These are phyloP conservation scores for Opeltia flavorubescens DNA, from an alignment of 495 filamentous ascomycete genomes.

Conservation along the genomic window DNA sequence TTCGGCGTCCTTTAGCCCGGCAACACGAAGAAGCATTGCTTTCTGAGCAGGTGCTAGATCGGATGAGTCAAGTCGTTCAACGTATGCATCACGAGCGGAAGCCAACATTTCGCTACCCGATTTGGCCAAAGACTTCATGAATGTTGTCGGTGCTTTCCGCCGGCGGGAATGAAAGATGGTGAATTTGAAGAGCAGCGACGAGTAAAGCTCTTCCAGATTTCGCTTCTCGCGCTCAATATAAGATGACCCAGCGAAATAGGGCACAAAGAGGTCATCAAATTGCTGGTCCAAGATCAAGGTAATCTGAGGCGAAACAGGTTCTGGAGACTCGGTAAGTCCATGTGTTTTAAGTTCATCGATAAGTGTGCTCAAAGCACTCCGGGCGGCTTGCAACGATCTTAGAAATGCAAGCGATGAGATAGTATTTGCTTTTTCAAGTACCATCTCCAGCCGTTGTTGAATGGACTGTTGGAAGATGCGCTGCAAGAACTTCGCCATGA, in stretches of 20 bases:
- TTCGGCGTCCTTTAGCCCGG: conserved; percentile 48
- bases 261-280: conserved; percentile 89
- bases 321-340: conserved; percentile 88
- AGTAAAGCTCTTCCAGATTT: conserved; percentile 83
- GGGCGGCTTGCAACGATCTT: conserved; percentile 76
- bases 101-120: conserved; percentile 70
- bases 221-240: conserved; percentile 91
- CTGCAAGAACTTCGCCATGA: conserved; percentile 81
- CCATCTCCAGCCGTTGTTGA: conserved; percentile 90
- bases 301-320: conserved; percentile 75
- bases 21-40: conserved; percentile 70
- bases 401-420: conserved; percentile 88
- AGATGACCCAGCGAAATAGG: conserved; percentile 83
- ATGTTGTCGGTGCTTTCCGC: conserved; percentile 71
- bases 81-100: conserved; percentile 71
- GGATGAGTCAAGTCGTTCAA: conserved; percentile 69
- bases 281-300: conserved; percentile 84
- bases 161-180: conserved; percentile 78
- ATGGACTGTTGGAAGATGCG: conserved; percentile 96
- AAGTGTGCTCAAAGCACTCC: conserved; percentile 67
- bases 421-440: conserved; percentile 81
- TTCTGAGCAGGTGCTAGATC: conserved; percentile 76
- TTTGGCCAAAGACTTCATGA: conserved; percentile 80
- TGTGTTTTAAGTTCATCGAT: conserved; percentile 91
- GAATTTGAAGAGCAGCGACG: conserved; percentile 88